Percentiles rank a stretch among this genome's conserved stretches.
Evolutionary conservation across 208 protist genomes (phyloP).

Genomic region (Trypanosoma avium): DNA sequence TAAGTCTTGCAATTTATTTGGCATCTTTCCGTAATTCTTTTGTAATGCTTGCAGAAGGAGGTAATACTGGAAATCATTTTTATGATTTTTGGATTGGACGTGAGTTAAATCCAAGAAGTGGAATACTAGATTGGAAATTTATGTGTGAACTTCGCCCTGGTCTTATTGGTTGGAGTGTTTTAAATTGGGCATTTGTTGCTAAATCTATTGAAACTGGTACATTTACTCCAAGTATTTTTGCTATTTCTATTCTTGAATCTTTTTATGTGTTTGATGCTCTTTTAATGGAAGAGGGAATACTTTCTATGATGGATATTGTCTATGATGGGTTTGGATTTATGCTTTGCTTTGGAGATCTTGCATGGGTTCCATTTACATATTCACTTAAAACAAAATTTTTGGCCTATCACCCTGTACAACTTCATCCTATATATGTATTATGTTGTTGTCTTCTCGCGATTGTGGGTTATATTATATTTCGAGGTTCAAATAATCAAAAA

Average conservation of each 20-base stretch:
- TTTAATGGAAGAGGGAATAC: constrained; percentile 86
- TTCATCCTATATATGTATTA: constrained; percentile 41
- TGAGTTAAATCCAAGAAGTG: constrained; percentile 94
- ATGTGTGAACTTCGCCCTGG: constrained; percentile 96
- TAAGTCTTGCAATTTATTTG: constrained; percentile 68
- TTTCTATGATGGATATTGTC: constrained; percentile 97
- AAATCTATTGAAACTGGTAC: constrained; percentile 68
- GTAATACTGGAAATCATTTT: constrained; percentile 84
- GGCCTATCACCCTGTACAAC: constrained; percentile 51
- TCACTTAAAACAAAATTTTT: constrained; percentile 94
- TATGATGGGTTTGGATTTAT: constrained; percentile 96
- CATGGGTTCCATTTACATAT: constrained; percentile 96
- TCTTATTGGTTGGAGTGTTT: constrained; percentile 94
- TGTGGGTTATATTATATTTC: constrained; percentile 82
- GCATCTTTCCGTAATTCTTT: constrained; percentile 57
- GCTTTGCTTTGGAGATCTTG: constrained; percentile 94
- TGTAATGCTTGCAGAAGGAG: constrained; percentile 71
- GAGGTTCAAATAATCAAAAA: constrained; percentile 85
- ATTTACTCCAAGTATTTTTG: constrained; percentile 78
- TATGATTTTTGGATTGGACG: constrained; percentile 97
- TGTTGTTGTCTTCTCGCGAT: constrained; percentile 44
- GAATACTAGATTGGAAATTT: constrained; percentile 95
- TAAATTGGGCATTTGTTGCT: constrained; percentile 90
- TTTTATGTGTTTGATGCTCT: constrained; percentile 95
- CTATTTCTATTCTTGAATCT: constrained; percentile 86